Evolutionary conservation across 1,284 basidiomycete species (phyloP), one percentile per base, ranked within the genome.

Genomic region (Boletus semigastroideus): DNA sequence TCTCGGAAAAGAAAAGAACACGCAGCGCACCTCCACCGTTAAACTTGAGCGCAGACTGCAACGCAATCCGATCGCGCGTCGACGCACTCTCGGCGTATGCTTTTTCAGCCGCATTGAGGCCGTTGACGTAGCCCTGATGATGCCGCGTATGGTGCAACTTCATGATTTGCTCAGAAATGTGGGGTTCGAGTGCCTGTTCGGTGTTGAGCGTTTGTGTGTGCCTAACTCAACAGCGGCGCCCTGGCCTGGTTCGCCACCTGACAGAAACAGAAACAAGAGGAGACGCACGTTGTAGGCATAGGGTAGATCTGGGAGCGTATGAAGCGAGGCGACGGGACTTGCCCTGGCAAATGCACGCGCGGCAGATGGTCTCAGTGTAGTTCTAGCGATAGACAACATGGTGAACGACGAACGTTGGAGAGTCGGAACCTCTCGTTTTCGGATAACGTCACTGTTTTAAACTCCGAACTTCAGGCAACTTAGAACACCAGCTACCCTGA

Each of bases 61-160:
- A 83, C 27, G 83, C 84, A 71, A 99, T 97, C 67, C 84, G 80
- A 70, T 91, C 87, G 72, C 87, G 88, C 60, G 88, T 84, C 33
- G 82, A 80, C 43, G 74, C 66, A 6, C 87, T 71, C 64, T 85
- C 84, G 42, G 79, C 77, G 67, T 92, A 92, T 25, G 86, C 77
- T 67, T 92, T 86, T 73, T 98, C 95, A 36, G 94, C 93, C 22
- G 93, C 84, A 72, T 97, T 96, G 57, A 96, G 78, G 9, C 91
- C 91, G 64, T 86, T 92, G 55, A 97, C 92, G 71, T 96, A 97
- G 20, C 89, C 83, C 73, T 93, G 90, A 73, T 98, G 96, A 71
- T 99, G 96, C 79, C 94, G 96, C 62, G 84, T 84, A 78, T 99
- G 95, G 74, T 99, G 96, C 56, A 98, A 80, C 54, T 80, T 86